Base-by-base conservation (phyloP, 345 rosid species). In the Arabis alpina region DNA sequence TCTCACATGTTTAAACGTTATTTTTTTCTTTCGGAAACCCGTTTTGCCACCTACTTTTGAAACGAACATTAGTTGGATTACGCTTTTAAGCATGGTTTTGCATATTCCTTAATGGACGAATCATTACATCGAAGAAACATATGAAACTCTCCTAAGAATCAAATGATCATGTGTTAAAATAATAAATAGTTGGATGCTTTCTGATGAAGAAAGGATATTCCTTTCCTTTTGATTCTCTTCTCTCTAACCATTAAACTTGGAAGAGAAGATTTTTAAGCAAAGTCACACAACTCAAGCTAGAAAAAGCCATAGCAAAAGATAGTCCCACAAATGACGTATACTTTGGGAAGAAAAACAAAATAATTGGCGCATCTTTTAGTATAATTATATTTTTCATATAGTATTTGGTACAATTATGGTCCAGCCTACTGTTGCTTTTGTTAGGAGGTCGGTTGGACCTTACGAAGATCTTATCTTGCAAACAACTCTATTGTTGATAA, bases 401-500 rank as follows among this genome's bases (percentile, higher is more conserved):
- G n/a, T n/a, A n/a, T n/a, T 55, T 37, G 16, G 43, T 10, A 65
- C 1, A n/a, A n/a, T n/a, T 64, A 65, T 54, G 70, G 49, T 51
- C 48, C 70, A 65, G 27, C 30, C 71, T 41, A 40, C 50, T 66
- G 59, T 53, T 66, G 61, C 59, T 65, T 24, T 51, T 52, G 50
- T 27, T 66, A 53, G 61, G 51, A 53, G 66, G 66, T 54, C 68
- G 57, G 45, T 19, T 28, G 53, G 53, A 57, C 27, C 8, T 60
- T 60, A 25, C 23, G 28, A 60, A n/a, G 15, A 39, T 59, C 74
- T 58, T 59, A 70, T 69, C 74, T 69, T 59, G 50, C 28, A 69
- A 39, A 39, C 50, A 49, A 60, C 58, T 69, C 58, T n/a, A 66
- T 4, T 50, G 4, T 39, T 24, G 58, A 69, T 49, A 27, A 37